Evolutionary conservation across 768 basidiomycete species (phyloP), one percentile per base, ranked within the genome.

Genomic region (Cubamyces lactineus): DNA sequence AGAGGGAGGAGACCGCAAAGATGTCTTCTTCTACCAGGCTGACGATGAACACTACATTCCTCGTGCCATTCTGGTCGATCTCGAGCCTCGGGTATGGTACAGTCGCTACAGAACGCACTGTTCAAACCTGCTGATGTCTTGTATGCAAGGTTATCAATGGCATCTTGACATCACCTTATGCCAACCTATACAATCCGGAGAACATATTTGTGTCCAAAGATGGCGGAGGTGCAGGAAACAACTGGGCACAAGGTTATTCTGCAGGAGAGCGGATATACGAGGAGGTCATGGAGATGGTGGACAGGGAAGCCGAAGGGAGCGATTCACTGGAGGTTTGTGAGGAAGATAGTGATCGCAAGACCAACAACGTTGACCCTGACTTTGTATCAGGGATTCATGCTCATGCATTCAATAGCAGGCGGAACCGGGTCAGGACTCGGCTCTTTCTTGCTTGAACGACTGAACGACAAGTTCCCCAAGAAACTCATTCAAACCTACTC

Each of bases 11-110:
- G 97, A 99, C 76, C 83, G 97, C 68, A 99, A 98, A 72, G 97
- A 99, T 77, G 96, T 97, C 26, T 99, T 99, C 78, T 99, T 99
- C 79, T 98, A 99, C 74, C 96, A 98, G 75, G 97, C 97, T n/a
- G 97, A 99, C 73, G 97, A 99, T 71, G 97, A 98, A 74, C 96
- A 97, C 70, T 99, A 98, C 75, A 96, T 99, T 62, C 97, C 97
- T 1, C 85, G 97, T 54, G 94, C 97, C 5, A 96, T 99, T 63
- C 83, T 99, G 41, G 87, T 98, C 62, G 97, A 99, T 76, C 84
- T 97, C 26, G 97, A 99, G 73, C 97, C 97, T 19, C 84, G 97
- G 73, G 96, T 97, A 71, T 73, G 57, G 26, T 28, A 12, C 16
- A 87, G 79, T 13, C 34, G 39, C 55, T 23, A 17, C 24, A 21